These are phyloP conservation scores for Kurtzmaniella fragi DNA, from an alignment of 805 yeast species.

Conservation along the genomic window DNA sequence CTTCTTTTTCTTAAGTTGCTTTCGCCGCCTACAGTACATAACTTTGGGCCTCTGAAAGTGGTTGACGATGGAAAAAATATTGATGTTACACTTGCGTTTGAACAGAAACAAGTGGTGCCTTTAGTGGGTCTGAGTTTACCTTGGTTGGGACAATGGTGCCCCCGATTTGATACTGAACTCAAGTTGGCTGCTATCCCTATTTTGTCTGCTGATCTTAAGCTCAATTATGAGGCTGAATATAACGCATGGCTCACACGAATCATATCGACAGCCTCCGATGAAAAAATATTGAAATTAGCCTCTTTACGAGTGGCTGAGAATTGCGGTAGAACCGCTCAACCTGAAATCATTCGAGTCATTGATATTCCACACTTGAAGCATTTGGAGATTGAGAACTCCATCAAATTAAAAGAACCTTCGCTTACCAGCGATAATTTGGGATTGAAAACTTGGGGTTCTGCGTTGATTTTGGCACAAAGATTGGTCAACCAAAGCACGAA, in stretches of 20 bases:
- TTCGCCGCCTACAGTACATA: slow-evolving; percentile 44
- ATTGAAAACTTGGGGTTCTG: slow-evolving; percentile 94
- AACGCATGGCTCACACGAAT: slow-evolving; percentile 46
- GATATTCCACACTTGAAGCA: slow-evolving; percentile 33
- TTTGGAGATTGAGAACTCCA: slow-evolving; percentile 14
- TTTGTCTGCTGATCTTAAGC: slow-evolving; percentile 22
- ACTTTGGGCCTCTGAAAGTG: slow-evolving; percentile 35
- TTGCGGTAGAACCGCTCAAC: slow-evolving; percentile 82
- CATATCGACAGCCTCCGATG: slow-evolving; percentile 39
- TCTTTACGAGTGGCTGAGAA: slow-evolving; percentile 69
- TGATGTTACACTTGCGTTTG: slow-evolving; percentile 15
- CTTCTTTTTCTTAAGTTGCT: slow-evolving; percentile 43
- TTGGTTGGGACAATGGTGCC: slow-evolving; percentile 43
- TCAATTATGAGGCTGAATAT: slow-evolving; percentile 27
- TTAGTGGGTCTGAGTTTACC: slow-evolving; percentile 20
- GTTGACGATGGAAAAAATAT: background rate
- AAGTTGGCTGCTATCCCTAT: slow-evolving; percentile 21
- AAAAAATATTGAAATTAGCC: slow-evolving; percentile 47
- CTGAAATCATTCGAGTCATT: slow-evolving; percentile 61
- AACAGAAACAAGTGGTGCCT: slow-evolving; percentile 26
- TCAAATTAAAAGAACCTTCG: slow-evolving; percentile 70
- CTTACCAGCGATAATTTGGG: slow-evolving; percentile 85
- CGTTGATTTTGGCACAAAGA: slow-evolving; percentile 61
- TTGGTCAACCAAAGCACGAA: slow-evolving; percentile 26
- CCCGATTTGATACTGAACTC: slow-evolving; percentile 18